Evolutionary conservation across 306 rosid species (phyloP), one percentile per base, ranked within the genome.

Genomic region (Arachis hypogaea): DNA sequence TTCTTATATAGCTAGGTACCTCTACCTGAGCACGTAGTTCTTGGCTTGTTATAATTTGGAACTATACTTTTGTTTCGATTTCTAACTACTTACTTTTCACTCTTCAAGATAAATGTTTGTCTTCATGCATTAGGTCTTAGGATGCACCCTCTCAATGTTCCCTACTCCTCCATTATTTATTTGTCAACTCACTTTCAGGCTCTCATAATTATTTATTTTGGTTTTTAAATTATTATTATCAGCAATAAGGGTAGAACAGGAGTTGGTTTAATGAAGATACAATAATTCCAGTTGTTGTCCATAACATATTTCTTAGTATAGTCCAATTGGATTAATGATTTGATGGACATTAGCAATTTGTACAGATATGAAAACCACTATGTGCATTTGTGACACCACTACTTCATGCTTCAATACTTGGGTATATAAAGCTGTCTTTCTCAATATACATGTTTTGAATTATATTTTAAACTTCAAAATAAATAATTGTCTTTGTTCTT

Each of bases 321-420:
- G 49, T 42, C 64, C 47, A 10, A 18, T 55, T 38, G 74, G 43
- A 2, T 0, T 49, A 14, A 49, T 49, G 55, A 14, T 4, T 14
- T 14, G 36, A 68, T 33, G 60, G 47, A 7, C 12, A n/a, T 7
- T 55, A 28, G 45, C 64, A 55, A 40, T 70, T 59, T 0, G 47
- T 6, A 41, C 33, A 22, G 46, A 63, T 52, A 54, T 64, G 4
- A 54, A 52, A 55, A 16, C 45, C 64, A 64, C 64, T 75, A 59
- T 43, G 44, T n/a, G 47, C 57, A 64, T 30, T 36, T 42, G 51
- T 66, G 49, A 75, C 29, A 43, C 67, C 79, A 44, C 66, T 38
- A 62, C 65, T 59, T 45, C 11, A 28, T 2, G 57, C 7, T 60
- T 33, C 47, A 40, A 14, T 14, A 36, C 42, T 5, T 18, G 51